phyloP scores from a whole-genome alignment of 2,329 filamentous ascomycete species.

The Didymella exigua region DNA sequence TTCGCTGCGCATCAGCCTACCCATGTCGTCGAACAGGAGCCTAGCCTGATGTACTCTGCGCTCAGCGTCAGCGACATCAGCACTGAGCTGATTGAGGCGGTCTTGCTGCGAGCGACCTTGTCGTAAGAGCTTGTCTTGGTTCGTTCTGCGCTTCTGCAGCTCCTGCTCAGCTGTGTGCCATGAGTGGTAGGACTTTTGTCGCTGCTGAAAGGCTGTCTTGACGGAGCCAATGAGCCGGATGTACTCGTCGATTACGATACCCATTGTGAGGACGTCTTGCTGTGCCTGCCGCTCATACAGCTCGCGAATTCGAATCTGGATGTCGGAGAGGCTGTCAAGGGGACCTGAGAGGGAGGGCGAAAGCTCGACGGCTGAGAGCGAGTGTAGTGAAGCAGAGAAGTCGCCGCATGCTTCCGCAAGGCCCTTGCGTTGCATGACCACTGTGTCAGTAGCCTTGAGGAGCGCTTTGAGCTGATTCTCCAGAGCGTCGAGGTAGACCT shows the following conservation, averaged over 20 bases:
- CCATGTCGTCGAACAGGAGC: constrained; percentile 96
- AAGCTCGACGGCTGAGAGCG: constrained; percentile 88
- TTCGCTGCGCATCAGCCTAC: constrained; percentile 85
- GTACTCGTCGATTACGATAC: constrained; percentile 98
- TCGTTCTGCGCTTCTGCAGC: constrained; percentile 83
- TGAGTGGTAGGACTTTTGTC: constrained; percentile 92
- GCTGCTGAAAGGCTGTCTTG: constrained; percentile 88
- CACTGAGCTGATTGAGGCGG: constrained; percentile 86
- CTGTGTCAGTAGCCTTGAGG: constrained; percentile 90
- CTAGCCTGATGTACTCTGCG: constrained; percentile 88
- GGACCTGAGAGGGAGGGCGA: constrained; percentile 87
- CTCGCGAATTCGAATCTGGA: constrained; percentile 92
- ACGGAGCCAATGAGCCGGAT: constrained; percentile 94
- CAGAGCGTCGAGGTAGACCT: constrained; percentile 90
- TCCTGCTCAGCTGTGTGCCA: constrained; percentile 94
- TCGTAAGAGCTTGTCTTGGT: constrained; percentile 91
- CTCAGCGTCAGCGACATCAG: constrained; percentile 94
- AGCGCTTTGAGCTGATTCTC: constrained; percentile 89
- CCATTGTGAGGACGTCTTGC: constrained; percentile 93
- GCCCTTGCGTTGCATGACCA: constrained; percentile 89
- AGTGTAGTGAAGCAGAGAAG: constrained; percentile 90
- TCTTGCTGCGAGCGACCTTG: constrained; percentile 97
- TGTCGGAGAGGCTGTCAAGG: constrained; percentile 86
- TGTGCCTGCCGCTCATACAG: constrained; percentile 96
- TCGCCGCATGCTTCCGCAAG: constrained; percentile 92